Base-by-base conservation (phyloP, 805 yeast species). In the Saccharomycopsis sp. region DNA sequence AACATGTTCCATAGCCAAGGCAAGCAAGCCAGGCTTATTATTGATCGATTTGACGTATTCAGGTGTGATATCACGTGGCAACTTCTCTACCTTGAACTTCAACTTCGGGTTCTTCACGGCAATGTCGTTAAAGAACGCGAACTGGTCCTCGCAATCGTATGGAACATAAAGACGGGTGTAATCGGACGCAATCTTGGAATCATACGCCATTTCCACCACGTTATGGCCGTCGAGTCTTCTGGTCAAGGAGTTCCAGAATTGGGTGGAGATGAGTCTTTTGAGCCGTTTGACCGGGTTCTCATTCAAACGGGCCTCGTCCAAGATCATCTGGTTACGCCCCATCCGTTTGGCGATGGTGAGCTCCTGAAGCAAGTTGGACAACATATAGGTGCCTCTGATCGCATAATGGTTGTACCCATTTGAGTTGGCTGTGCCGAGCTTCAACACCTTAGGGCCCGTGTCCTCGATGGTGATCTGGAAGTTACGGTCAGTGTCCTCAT, bases 241-340 rank as follows among this genome's bases (percentile, higher is more conserved):
- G 1, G 96, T 89, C 60, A 91, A 75, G 56, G 80, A 77, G 60
- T 79, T 81, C 97, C 97, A 91, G 70, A 91, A 91, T 64, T 82
- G 85, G 8, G 85, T 83, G 2, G 83, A 71, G 57, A 91, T 90
- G 62, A 91, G 76, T 62, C 97, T 76, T 42, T 81, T 77, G 69
- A 91, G 77, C 60, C 97, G 77, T 57, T 78, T 78, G 3, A 90
- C 96, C 0, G 97, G 97, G 67, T 89, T 89, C 71, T 91, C 97
- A 68, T 83, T 87, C 59, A 92, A 77, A 61, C 96, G 73, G 7
- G 85, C 86, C 69, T 91, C 97, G 70, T 90, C 97, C 60, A 91
- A 72, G 54, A 88, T 76, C 77, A 90, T 83, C 67, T 84, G 87
- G 62, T 82, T 84, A 62, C 93, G 78, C 7, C 96, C 96, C 69